Base-by-base conservation (phyloP, 169 alveolate genomes). In the Plasmodium sp. region DNA sequence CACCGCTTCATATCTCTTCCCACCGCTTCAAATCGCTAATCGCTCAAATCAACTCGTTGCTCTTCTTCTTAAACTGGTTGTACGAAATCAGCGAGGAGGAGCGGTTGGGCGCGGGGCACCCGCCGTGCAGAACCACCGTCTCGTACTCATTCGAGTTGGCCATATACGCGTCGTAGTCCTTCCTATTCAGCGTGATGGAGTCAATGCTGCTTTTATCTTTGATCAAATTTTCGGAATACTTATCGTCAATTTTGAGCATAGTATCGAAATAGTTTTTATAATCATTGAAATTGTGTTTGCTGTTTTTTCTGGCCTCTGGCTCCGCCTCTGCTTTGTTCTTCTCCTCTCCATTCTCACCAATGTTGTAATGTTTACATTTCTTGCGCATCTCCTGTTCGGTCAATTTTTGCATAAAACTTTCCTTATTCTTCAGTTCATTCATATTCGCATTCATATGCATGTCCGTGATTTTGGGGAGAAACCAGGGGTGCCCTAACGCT, bases 401-500 rank as follows among this genome's bases (percentile, higher is more conserved):
- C 71, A 48, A 22, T 88, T 88, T 77, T 39, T 80, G 94, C 18
- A 88, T 41, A 56, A 62, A 62, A 62, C 10, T 62, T 33, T 88
- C 94, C 16, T 81, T 88, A 56, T 67, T 80, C 81, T 79, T 81
- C 33, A 56, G 12, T 54, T 88, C 94, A 10, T 88, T 81, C 6
- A 81, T 27, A 88, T 77, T 81, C 3, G 86, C 18, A 27, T 80
- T 36, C 83, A 88, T 88, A 51, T 88, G 94, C 94, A 88, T 88
- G 31, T 88, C 94, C 27, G 94, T 79, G 43, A 88, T 22, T 88
- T 88, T 88, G 0, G 94, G 94, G 36, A 88, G 75, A 72, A 97
- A 97, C 98, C 98, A 97, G n/a, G 97, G 97, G 71, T 97, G 98
- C 2, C 97, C 96, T 51, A 97, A 93, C 5, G 98, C 98, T 83